Conservation (phyloP, 257 asterid species). For the Thymus quinquecostatus region DNA sequence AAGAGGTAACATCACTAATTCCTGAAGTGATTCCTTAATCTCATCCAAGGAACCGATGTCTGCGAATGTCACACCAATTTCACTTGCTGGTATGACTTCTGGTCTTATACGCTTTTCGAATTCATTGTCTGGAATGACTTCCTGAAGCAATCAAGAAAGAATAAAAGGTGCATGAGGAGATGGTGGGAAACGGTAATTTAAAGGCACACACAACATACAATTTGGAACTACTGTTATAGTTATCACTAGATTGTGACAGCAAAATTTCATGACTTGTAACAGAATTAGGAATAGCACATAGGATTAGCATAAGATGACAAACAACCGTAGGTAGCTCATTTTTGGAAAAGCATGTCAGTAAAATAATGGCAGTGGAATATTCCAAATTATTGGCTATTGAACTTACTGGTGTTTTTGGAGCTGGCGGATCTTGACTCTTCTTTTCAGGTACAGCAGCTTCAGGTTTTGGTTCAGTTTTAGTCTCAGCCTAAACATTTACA, state of each 20-base stretch:
- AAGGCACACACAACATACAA: background rate
- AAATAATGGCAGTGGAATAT: constrained; percentile 12
- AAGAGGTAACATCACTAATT: constrained; percentile 84
- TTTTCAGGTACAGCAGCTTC: constrained; percentile 45
- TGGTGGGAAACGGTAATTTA: background rate
- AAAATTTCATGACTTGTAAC: background rate
- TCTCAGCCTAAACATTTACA: constrained; percentile 32
- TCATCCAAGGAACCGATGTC: constrained; percentile 93
- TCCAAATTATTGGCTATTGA: constrained; percentile 21
- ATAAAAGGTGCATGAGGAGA: constrained; percentile 14
- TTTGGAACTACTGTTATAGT: background rate
- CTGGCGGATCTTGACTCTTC: constrained; percentile 54
- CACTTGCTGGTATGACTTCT: constrained; percentile 86
- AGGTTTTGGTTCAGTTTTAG: constrained; percentile 23
- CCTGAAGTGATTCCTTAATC: constrained; percentile 83
- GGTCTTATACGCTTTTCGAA: constrained; percentile 89
- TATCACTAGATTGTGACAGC: background rate
- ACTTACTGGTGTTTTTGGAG: constrained; percentile 64
- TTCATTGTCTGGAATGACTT: constrained; percentile 81
- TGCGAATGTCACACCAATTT: constrained; percentile 77
- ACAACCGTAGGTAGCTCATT: background rate
- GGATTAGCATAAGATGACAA: constrained; percentile 8
- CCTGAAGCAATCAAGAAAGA: constrained; percentile 49
- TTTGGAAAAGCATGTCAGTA: background rate
- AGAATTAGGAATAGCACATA: background rate